A percentile compares a stretch with the other conserved stretches of the same genome.
These are phyloP conservation scores for Diphasiastrum complanatum DNA, from an alignment of 83 land plant species.

Conservation along the genomic window DNA sequence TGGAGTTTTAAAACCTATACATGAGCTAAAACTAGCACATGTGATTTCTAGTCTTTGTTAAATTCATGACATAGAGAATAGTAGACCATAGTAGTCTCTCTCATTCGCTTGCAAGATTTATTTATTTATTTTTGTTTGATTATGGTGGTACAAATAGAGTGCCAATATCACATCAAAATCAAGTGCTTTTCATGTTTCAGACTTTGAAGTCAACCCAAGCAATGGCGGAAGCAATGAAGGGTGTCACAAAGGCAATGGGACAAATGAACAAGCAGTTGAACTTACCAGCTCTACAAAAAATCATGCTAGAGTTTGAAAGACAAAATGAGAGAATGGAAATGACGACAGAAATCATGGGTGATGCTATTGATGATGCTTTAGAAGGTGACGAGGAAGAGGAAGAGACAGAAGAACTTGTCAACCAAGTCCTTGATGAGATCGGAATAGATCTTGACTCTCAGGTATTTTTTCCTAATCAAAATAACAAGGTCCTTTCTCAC, in stretches of 20 bases:
- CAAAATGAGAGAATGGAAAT: conserved; percentile 96
- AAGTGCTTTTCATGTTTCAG: too few relatives aligned
- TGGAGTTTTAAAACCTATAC: too few relatives aligned
- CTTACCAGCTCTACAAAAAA: conserved; percentile 84
- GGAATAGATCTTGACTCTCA: conserved; percentile 76
- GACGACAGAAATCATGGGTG: conserved; percentile 84
- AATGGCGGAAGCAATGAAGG: conserved; percentile 99
- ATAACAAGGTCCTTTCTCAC: too few relatives aligned
- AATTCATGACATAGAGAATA: too few relatives aligned
- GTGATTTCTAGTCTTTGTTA: too few relatives aligned
- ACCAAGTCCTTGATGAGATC: conserved; percentile 95
- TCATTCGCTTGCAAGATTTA: too few relatives aligned
- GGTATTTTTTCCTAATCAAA: conserved; percentile 29
- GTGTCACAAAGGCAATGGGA: conserved; percentile 95
- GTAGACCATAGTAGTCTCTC: too few relatives aligned
- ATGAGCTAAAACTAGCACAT: too few relatives aligned
- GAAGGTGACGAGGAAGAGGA: conserved; percentile 93
- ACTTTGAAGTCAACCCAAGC: conserved; percentile 95
- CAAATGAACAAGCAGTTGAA: conserved; percentile 98
- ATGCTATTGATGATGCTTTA: conserved; percentile 91
- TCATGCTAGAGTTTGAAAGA: conserved; percentile 88
- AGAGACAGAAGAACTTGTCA: conserved; percentile 92
- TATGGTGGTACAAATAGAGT: too few relatives aligned
- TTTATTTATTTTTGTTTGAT: too few relatives aligned
- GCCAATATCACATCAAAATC: too few relatives aligned